Conservation (phyloP, 345 rosid species). For the Litchi chinensis region DNA sequence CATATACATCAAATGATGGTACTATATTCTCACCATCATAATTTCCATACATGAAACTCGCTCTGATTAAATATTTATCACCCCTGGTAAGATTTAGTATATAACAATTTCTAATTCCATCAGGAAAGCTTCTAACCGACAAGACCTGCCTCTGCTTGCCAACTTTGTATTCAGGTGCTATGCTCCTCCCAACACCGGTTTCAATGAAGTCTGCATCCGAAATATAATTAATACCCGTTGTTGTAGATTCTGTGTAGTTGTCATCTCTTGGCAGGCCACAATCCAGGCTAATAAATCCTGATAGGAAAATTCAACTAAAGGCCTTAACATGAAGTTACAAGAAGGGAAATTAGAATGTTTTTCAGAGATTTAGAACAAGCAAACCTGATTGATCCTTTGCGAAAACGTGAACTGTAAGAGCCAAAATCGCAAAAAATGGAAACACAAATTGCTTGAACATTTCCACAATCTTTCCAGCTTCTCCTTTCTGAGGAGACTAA, state of each 20-base stretch:
- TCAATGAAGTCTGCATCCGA: neutral
- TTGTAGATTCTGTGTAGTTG: constrained; percentile 17
- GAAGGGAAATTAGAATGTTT: neutral
- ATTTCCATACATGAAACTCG: constrained; percentile 42
- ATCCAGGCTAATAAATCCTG: constrained; percentile 51
- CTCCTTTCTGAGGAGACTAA: neutral
- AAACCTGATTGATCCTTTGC: neutral
- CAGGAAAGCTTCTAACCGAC: constrained; percentile 36
- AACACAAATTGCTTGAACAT: neutral
- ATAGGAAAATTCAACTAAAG: neutral
- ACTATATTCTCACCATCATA: constrained; percentile 34
- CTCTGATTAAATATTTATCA: constrained; percentile 37
- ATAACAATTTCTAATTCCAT: constrained; percentile 48
- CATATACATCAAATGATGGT: constrained; percentile 37
- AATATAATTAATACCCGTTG: neutral
- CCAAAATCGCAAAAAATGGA: neutral
- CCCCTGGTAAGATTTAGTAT: constrained; percentile 32
- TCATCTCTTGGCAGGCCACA: constrained; percentile 33
- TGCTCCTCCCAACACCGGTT: neutral
- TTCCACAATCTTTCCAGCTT: neutral
- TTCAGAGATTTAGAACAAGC: neutral
- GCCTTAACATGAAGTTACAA: neutral
- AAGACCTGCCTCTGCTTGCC: constrained; percentile 15
- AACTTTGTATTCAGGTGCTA: constrained; percentile 29
- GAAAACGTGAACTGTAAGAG: neutral